phyloP scores from a whole-genome alignment of 257 asterid genomes.

The Osmanthus fragrans region DNA sequence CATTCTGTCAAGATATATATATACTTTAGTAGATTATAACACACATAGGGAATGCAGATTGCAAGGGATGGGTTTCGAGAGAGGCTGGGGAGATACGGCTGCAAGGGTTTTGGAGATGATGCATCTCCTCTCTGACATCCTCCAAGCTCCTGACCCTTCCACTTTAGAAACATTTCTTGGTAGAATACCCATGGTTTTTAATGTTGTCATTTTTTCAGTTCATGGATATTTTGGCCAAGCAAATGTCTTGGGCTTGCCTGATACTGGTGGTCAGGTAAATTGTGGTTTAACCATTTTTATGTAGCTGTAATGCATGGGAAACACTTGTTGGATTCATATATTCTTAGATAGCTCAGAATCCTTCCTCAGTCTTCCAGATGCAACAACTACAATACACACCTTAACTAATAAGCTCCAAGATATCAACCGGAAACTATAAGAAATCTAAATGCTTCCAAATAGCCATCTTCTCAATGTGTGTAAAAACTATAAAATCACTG shows the following conservation, averaged over 20 bases:
- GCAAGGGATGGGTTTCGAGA: slow-evolving; percentile 97
- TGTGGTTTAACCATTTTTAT: neutral
- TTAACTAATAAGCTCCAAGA: neutral
- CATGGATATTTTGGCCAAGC: slow-evolving; percentile 99
- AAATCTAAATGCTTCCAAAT: neutral
- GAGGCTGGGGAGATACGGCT: slow-evolving; percentile 98
- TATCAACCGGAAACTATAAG: neutral
- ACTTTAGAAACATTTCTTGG: slow-evolving; percentile 88
- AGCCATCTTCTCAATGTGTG: neutral
- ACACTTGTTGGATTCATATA: neutral
- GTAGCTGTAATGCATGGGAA: neutral
- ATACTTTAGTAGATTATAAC: neutral
- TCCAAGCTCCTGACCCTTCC: slow-evolving; percentile 95
- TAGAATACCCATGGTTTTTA: slow-evolving; percentile 92
- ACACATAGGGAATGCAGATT: slow-evolving; percentile 45
- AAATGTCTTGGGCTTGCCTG: slow-evolving; percentile 96
- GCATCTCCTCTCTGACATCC: slow-evolving; percentile 89
- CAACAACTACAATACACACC: neutral
- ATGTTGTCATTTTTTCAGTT: slow-evolving; percentile 82
- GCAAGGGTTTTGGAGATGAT: slow-evolving; percentile 67
- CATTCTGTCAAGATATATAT: neutral
- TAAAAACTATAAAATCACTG: too few relatives aligned
- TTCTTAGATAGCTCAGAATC: neutral
- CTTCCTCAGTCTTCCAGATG: neutral
- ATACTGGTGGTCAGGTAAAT: slow-evolving; percentile 99